Conservation (phyloP, 176 grass and related monocot species). For the Musa acuminata region DNA sequence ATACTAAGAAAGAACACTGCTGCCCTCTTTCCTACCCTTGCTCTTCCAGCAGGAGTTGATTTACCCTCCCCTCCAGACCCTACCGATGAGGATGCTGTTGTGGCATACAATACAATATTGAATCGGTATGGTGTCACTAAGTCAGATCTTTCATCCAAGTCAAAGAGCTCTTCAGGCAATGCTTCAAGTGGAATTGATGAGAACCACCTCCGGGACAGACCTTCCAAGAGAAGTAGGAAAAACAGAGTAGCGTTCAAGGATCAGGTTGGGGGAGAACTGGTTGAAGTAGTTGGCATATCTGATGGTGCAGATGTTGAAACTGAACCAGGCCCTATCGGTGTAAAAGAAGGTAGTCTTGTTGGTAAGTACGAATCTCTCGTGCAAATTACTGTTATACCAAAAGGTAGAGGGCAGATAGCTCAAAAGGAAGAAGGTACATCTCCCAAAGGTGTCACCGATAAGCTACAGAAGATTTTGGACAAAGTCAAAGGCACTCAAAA, state of each 20-base stretch:
- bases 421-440: slow-evolving; percentile 32
- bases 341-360: slow-evolving; percentile 94
- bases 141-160: slow-evolving; percentile 30
- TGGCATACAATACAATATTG: slow-evolving; percentile 91
- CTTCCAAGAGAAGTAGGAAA: slow-evolving; percentile 60
- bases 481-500: slow-evolving; percentile 65
- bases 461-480: slow-evolving; percentile 59
- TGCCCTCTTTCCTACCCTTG: slow-evolving; percentile 46
- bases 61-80: slow-evolving; percentile 90
- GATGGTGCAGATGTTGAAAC: slow-evolving; percentile 90
- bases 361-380: slow-evolving; percentile 97
- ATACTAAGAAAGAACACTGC: slow-evolving; percentile 65
- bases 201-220: slow-evolving; percentile 29
- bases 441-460: slow-evolving; percentile 59
- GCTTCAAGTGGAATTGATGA: slow-evolving; percentile 26
- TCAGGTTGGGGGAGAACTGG: slow-evolving; percentile 78
- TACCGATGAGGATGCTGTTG: slow-evolving; percentile 72
- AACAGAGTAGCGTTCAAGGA: slow-evolving; percentile 67
- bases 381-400: slow-evolving; percentile 81
- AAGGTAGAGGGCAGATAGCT: slow-evolving; percentile 61
- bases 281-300: slow-evolving; percentile 90
- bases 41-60: slow-evolving; percentile 54
- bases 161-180: slow-evolving; percentile 25
- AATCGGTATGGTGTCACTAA: slow-evolving; percentile 72
- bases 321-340: slow-evolving; percentile 77